Percentiles rank a stretch among this genome's conserved stretches.
Evolutionary conservation across 2,329 filamentous ascomycete species (phyloP).

Genomic region (Fusarium begoniae): DNA sequence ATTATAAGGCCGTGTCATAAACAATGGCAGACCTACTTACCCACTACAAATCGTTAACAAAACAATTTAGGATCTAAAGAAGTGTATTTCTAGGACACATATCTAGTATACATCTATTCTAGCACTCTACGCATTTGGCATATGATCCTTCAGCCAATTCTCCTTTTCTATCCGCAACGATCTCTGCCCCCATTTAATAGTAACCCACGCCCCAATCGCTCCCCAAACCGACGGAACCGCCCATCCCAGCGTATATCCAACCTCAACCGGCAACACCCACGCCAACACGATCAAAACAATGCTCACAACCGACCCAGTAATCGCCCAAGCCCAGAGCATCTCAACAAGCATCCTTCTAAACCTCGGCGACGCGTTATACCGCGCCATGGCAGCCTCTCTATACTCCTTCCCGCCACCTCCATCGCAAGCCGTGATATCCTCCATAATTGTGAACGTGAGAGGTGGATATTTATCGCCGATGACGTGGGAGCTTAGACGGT

Average conservation of each 20-base stretch:
- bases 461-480: conserved; percentile 14
- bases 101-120: not conserved
- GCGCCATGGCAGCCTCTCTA: conserved; percentile 13
- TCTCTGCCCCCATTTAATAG: conserved; percentile 30
- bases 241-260: conserved; percentile 19
- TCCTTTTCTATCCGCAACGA: conserved; percentile 25
- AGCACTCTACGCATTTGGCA: not conserved
- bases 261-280: conserved; percentile 12
- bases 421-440: conserved; percentile 26
- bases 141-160: conserved; percentile 6
- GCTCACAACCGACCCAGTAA: not conserved
- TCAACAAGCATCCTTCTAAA: conserved; percentile 21
- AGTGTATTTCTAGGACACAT: not conserved
- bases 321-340: conserved; percentile 23
- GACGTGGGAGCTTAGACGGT: conserved; percentile 20
- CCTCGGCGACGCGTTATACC: conserved; percentile 21
- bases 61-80: too few relatives aligned
- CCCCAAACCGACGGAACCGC: conserved; percentile 23
- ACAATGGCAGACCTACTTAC: too few relatives aligned
- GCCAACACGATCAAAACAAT: conserved; percentile 9
- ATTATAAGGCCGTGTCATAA: too few relatives aligned
- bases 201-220: conserved; percentile 9
- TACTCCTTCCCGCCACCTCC: conserved; percentile 20
- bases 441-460: conserved; percentile 22
- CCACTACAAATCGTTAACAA: rapidly evolving